These are phyloP conservation scores for Geotrichum reessii DNA, from an alignment of 1,139 yeast genomes.

Conservation along the genomic window DNA sequence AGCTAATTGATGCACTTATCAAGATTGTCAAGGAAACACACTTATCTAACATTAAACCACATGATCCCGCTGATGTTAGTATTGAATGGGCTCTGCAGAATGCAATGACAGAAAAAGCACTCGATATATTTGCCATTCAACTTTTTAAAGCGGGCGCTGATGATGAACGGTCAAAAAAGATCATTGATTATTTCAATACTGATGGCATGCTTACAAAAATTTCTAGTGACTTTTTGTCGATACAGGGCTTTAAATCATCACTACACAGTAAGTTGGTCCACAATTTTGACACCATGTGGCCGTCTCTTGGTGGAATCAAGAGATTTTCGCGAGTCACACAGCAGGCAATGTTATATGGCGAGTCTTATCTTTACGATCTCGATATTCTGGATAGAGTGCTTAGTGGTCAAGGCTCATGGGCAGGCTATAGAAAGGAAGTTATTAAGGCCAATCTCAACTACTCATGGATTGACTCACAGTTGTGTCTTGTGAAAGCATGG, in stretches of 20 bases:
- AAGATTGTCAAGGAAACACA: conserved; percentile 7
- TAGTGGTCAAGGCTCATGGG: conserved; percentile 47
- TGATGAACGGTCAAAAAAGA: conserved; percentile 27
- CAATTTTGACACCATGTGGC: conserved; percentile 48
- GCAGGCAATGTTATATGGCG: conserved; percentile 36
- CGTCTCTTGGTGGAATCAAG: conserved; percentile 40
- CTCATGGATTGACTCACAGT: conserved; percentile 63
- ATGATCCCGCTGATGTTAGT: background rate
- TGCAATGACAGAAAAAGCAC: conserved; percentile 57
- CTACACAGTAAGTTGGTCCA: conserved; percentile 44
- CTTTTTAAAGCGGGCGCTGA: conserved; percentile 46
- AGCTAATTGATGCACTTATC: conserved; percentile 13
- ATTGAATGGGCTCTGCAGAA: conserved; percentile 31
- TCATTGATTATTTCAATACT: conserved; percentile 44
- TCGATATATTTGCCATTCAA: conserved; percentile 69
- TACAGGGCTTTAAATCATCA: conserved; percentile 42
- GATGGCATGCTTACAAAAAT: conserved; percentile 35
- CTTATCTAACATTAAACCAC: background rate
- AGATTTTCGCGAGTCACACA: conserved; percentile 41
- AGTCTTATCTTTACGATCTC: conserved; percentile 51
- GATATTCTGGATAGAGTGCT: conserved; percentile 59
- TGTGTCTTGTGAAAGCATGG: conserved; percentile 64
- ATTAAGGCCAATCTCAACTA: conserved; percentile 56
- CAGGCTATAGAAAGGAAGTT: conserved; percentile 48
- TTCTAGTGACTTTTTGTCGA: conserved; percentile 22